Evolutionary conservation across 1,284 basidiomycete genomes (phyloP), one percentile per base, ranked within the genome.

Genomic region (Trametes hirsuta): DNA sequence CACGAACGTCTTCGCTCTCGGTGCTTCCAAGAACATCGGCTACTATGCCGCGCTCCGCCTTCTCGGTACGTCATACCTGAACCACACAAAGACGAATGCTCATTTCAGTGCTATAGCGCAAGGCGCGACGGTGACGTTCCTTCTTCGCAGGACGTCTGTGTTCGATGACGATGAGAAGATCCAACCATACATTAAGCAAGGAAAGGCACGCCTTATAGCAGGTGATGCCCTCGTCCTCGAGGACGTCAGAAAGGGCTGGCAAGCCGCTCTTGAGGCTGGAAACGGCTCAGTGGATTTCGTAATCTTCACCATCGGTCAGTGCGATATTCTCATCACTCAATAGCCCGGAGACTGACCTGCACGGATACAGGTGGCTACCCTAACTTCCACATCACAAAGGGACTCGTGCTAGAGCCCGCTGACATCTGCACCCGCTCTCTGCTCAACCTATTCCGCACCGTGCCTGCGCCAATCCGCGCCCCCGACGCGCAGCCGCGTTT

Each of bases 21-120:
- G 87, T 42, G 86, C 78, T 6, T 89, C 87, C 10, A 79, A 80
- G 53, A 86, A 87, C 71, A 85, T 87, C 61, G 87, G 86, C 3
- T 88, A 87, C 73, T 75, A 76, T 59, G 70, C 86, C 42, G 74
- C 81, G 1, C 48, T 82, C 34, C 72, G 83, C 15, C 74, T 88
- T 1, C 76, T 87, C 25, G 74, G 84, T 86, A 63, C 40, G 77
- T 71, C 4, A 36, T 46, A 50, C 22, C 18, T 30, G 50, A 36
- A 53, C 34, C 49, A 6, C 35, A 49, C 21, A 22, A 49, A 53
- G 49, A 4, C 24, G 36, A 14, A 9, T 30, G 44, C 18, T 46
- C 4, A 10, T 12, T 40, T 35, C 5, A 2, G 12, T 18, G 52
- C 35, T 58, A 41, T 62, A 81, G 79, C 69, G n/a, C 70, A 79